phyloP scores from a whole-genome alignment of 2,329 filamentous ascomycete species.

The Rutstroemia sydowiana region DNA sequence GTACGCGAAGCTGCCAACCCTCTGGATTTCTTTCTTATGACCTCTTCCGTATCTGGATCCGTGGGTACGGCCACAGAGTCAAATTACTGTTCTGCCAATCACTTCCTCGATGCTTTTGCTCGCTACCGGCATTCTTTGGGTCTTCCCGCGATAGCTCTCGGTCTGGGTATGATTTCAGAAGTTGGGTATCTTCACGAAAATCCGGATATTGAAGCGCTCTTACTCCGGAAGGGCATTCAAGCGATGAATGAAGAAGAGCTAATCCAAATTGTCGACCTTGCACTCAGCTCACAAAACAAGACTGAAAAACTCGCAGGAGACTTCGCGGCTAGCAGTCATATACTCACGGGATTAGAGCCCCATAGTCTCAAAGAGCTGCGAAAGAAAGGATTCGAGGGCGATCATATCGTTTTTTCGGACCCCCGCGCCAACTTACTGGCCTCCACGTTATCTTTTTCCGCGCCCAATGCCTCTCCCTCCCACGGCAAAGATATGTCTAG shows the following conservation, averaged over 20 bases:
- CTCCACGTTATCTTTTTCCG: neutral
- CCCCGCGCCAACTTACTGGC: constrained; percentile 1
- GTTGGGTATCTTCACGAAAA: constrained; percentile 30
- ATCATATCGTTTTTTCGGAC: neutral
- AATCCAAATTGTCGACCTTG: constrained; percentile 9
- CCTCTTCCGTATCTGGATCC: constrained; percentile 18
- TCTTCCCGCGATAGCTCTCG: constrained; percentile 18
- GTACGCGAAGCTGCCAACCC: neutral
- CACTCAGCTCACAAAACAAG: neutral
- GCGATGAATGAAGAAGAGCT: constrained; percentile 24
- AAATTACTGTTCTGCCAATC: constrained; percentile 31
- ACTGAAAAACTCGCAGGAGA: neutral
- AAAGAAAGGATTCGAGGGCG: neutral
- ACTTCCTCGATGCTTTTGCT: constrained; percentile 25
- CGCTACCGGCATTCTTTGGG: constrained; percentile 18
- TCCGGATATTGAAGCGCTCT: constrained; percentile 28
- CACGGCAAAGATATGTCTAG: neutral
- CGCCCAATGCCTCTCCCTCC: neutral
- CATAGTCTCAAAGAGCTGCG: constrained; percentile 1
- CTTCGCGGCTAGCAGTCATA: neutral
- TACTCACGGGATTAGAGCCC: constrained; percentile 6
- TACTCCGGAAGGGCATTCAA: constrained; percentile 32
- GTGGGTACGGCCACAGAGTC: constrained; percentile 25
- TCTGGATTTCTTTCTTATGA: constrained; percentile 31
- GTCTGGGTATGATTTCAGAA: constrained; percentile 19